Evolutionary conservation across 495 filamentous ascomycete genomes (phyloP), one percentile per base, ranked within the genome.

Genomic region (Aspergillus saccharolyticus): DNA sequence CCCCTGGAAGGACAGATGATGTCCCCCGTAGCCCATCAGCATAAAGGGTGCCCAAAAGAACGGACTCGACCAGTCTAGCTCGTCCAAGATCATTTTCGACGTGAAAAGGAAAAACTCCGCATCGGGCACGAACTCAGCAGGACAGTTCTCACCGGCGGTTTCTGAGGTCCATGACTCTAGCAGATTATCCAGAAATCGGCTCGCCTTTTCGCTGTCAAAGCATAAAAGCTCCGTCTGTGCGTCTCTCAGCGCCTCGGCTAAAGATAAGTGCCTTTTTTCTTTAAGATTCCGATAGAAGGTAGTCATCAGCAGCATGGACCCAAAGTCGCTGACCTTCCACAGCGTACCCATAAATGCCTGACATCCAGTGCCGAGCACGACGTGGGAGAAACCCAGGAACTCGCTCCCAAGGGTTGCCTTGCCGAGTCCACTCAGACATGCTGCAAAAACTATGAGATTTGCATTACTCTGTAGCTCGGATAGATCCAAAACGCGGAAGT

Each of bases 1-100:
- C 33, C 14, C 33, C 33, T 6, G 33, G 14, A 9, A 12, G 5
- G 33, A 39, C 33, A 25, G 22, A 9, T 22, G 22, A 49, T 25
- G 25, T 15, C 46, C 21, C 12, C 46, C 46, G n/a, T 16, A n/a
- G 5, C 46, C 46, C 46, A 49, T 49, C 12, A 49, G 46, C 46
- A 49, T 49, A 22, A 25, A 25, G n/a, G 46, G 46, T 16, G 46
- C 46, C 46, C 46, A 49, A n/a, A 28, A 28, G 15, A 49, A 49
- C 16, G 46, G 46, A 28, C 46, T 28, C 15, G 46, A 49, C 46
- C 46, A 49, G 22, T 49, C 46, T 22, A 49, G 10, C 12, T 49
- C 22, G 30, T 22, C 46, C n/a, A 49, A 4, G 9, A 49, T 49
- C 21, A 49, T 49, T 14, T 49, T 49, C 20, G 46, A 47, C 22